phyloP scores from a whole-genome alignment of 768 basidiomycete genomes.

The Rhodotorula graminis region DNA sequence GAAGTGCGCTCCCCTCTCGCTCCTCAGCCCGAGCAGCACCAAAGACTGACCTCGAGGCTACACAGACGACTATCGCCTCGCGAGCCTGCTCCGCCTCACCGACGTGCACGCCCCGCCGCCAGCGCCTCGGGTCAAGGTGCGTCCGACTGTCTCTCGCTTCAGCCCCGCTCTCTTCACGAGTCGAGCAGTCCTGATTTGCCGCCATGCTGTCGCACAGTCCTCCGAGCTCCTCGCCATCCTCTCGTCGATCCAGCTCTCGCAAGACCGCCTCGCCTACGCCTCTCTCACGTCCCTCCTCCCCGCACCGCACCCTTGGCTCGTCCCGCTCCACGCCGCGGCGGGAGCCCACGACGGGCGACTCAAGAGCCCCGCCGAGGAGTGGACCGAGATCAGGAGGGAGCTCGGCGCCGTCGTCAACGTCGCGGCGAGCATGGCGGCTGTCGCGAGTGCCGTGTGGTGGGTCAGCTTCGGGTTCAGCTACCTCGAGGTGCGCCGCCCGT shows the following conservation, averaged over 20 bases:
- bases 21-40: background rate
- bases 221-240: constrained; percentile 40
- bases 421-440: constrained; percentile 37
- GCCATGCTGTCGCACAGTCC: constrained; percentile 15
- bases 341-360: background rate
- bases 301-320: constrained; percentile 5
- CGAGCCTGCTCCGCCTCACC: constrained; percentile 18
- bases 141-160: background rate
- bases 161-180: background rate
- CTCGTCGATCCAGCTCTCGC: constrained; percentile 26
- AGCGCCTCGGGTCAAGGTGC: constrained; percentile 23
- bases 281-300: constrained; percentile 23
- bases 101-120: constrained; percentile 20
- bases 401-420: constrained; percentile 42
- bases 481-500: constrained; percentile 23
- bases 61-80: constrained; percentile 13
- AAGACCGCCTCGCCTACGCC: constrained; percentile 33
- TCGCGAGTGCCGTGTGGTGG: constrained; percentile 39
- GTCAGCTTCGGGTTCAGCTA: constrained; percentile 34
- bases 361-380: constrained; percentile 36
- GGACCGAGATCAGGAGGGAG: constrained; percentile 38
- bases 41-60: background rate
- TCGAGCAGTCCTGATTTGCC: background rate
- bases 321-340: constrained; percentile 9
- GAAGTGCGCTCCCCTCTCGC: background rate